Base-by-base conservation (phyloP, 768 basidiomycete genomes). In the Termitomyces sp. region DNA sequence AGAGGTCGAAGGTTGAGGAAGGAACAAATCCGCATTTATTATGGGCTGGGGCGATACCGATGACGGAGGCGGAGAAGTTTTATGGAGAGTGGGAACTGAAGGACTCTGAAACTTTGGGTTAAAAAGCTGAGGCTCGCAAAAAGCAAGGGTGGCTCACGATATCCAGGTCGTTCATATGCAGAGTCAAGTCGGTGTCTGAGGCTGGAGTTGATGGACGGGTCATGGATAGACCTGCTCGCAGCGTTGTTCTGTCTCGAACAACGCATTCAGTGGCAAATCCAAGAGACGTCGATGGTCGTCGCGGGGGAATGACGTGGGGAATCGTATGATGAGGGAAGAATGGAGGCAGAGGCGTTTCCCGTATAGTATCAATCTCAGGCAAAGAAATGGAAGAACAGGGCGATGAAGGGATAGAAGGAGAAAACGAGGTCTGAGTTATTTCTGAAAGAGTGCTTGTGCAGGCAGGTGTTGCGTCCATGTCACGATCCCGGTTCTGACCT, bases 221-320 rank as follows among this genome's bases (percentile, higher is more conserved):
- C 11, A 58, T 47, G 38, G 42, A 49, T 21, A 54, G 51, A 37
- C 61, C 56, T 42, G 59, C 26, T 59, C 55, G 48, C 47, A 53
- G 14, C 38, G 48, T 42, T 34, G 53, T 10, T 3, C 57, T 49
- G 56, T 45, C 35, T 52, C 45, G 48, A 47, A 41, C 11, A 32
- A 44, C 24, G 14, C 54, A 50, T 12, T 24, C 42, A 30, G 57
- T 59, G 45, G 56, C 51, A 54, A 68, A 66, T 28, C 66, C 62
- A 34, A 71, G 64, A 38, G 71, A 69, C 7, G 71, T 72, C 42
- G 71, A 72, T 37, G 72, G 71, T 1, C 68, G 67, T 41, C 67
- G 66, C 17, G 68, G 69, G 15, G 63, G 53, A 42, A 60, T 48
- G 30, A 64, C 52, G 34, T 66, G 62, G 26, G 62, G 64, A 56